These are phyloP conservation scores for Silene noctiflora DNA, from an alignment of 179 eudicot genomes.

Conservation along the genomic window DNA sequence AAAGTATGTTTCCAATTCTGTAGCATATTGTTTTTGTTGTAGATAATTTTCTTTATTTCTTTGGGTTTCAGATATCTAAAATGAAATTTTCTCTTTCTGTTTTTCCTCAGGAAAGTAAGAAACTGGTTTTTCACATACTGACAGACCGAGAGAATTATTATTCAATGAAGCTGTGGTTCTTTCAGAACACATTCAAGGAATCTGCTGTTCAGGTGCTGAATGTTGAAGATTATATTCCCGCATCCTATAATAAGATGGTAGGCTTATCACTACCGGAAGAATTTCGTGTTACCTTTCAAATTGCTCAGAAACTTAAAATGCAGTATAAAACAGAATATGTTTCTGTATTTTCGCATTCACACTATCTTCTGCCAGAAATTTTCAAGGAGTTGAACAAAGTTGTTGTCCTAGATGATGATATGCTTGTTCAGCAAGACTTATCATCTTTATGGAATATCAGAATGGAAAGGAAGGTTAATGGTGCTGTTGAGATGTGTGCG, in stretches of 20 bases:
- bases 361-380: constrained; percentile 70
- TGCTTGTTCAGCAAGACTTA: constrained; percentile 78
- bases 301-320: constrained; percentile 38
- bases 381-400: constrained; percentile 62
- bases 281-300: constrained; percentile 61
- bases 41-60: background rate
- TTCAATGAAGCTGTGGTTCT: constrained; percentile 88
- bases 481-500: constrained; percentile 68
- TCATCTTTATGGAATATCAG: constrained; percentile 68
- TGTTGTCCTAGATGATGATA: constrained; percentile 81
- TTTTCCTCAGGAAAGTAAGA: constrained; percentile 61
- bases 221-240: constrained; percentile 46
- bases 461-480: constrained; percentile 76
- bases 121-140: constrained; percentile 80
- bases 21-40: constrained; percentile 6
- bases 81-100: constrained; percentile 16
- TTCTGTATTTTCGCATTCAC: constrained; percentile 73
- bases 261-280: constrained; percentile 69
- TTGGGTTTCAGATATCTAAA: constrained; percentile 11
- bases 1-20: constrained; percentile 45
- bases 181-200: constrained; percentile 51
- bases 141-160: constrained; percentile 77
- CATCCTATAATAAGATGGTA: constrained; percentile 26
- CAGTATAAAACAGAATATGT: constrained; percentile 55
- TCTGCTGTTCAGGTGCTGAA: constrained; percentile 73